These are phyloP conservation scores for Gliomastix tumulicola DNA, from an alignment of 2,329 filamentous ascomycete genomes.

Conservation along the genomic window DNA sequence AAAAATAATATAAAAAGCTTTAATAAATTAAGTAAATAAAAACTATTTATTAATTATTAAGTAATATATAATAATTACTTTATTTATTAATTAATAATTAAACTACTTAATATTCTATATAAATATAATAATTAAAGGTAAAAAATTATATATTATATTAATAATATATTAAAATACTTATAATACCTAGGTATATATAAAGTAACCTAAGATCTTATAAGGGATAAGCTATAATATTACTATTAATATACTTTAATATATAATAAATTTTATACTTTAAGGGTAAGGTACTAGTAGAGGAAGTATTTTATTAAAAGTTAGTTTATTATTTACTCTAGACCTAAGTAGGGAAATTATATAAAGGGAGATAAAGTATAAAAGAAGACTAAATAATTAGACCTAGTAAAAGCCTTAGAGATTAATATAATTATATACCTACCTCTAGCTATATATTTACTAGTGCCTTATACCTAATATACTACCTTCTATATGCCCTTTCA, in stretches of 20 bases:
- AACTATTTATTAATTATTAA: too few relatives aligned
- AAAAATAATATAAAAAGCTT: constrained; percentile 1
- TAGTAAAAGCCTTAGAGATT: too few relatives aligned
- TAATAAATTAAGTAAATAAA: too few relatives aligned
- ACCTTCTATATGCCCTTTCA: too few relatives aligned
- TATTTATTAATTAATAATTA: too few relatives aligned
- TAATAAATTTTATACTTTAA: too few relatives aligned
- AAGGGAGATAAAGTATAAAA: too few relatives aligned
- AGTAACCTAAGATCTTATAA: constrained; percentile 1
- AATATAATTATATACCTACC: constrained; percentile 5
- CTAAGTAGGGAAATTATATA: too few relatives aligned
- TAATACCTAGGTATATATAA: constrained; percentile 3
- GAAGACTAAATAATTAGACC: not conserved
- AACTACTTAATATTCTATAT: not conserved
- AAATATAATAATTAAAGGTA: not conserved
- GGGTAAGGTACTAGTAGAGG: not conserved
- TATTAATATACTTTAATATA: too few relatives aligned
- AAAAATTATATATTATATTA: constrained; percentile 1
- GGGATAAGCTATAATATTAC: too few relatives aligned
- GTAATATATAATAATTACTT: not conserved
- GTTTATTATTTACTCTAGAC: not conserved
- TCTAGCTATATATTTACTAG: too few relatives aligned
- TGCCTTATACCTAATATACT: too few relatives aligned
- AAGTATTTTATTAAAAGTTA: not conserved
- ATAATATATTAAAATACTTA: constrained; percentile 2